Evolutionary conservation across 768 basidiomycete genomes (phyloP).

Genomic region (Collybiopsis confluens): DNA sequence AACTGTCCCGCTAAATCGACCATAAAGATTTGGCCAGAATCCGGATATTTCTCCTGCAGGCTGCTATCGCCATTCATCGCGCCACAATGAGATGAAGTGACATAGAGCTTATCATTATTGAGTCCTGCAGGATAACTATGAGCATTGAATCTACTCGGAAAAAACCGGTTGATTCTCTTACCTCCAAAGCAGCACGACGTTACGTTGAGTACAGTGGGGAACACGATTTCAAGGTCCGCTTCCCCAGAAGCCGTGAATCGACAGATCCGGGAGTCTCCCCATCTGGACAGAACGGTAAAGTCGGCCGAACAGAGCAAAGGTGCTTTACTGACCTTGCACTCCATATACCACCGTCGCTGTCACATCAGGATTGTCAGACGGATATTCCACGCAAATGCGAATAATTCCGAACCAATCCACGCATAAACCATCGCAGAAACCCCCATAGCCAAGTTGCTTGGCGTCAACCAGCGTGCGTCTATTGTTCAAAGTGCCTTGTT

Average conservation of each 20-base stretch:
- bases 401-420: constrained; percentile 52
- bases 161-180: constrained; percentile 17
- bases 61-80: constrained; percentile 51
- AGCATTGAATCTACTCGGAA: constrained; percentile 1
- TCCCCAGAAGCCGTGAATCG: constrained; percentile 51
- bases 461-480: constrained; percentile 57
- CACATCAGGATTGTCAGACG: constrained; percentile 41
- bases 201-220: constrained; percentile 60
- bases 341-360: constrained; percentile 61
- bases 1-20: constrained; percentile 44
- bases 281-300: constrained; percentile 30
- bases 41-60: constrained; percentile 45
- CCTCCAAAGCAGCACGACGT: constrained; percentile 73
- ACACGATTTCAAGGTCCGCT: constrained; percentile 51
- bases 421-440: constrained; percentile 64
- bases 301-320: neutral
- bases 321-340: constrained; percentile 45
- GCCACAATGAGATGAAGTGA: constrained; percentile 60
- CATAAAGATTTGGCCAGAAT: constrained; percentile 52
- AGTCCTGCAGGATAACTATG: constrained; percentile 35
- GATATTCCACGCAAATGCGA: neutral
- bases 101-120: constrained; percentile 58
- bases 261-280: constrained; percentile 60
- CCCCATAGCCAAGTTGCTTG: constrained; percentile 44
- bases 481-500: constrained; percentile 51